A percentile compares a stretch with the other conserved stretches of the same genome.
Conservation (phyloP, 352 stramenopile species). For the Globisporangium emineosum region DNA sequence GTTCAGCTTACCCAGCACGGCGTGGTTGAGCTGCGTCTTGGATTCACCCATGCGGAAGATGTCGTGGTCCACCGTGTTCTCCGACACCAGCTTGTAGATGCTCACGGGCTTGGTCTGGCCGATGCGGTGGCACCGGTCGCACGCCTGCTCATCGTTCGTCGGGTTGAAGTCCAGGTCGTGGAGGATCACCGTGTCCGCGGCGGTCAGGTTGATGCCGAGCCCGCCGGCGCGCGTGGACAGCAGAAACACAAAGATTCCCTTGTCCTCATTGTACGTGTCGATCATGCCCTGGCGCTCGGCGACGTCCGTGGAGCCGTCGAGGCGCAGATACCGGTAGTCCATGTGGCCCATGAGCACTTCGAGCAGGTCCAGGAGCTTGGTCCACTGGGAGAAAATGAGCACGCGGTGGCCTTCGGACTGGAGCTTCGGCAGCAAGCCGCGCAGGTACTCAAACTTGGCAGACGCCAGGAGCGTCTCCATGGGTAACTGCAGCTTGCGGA, state of each 20-base stretch:
- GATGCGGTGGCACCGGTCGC: slow-evolving; percentile 89
- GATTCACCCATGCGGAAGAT: slow-evolving; percentile 85
- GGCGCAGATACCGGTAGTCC: slow-evolving; percentile 69
- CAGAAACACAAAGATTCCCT: slow-evolving; percentile 95
- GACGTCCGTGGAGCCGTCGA: slow-evolving; percentile 80
- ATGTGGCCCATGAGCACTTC: slow-evolving; percentile 81
- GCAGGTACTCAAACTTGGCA: slow-evolving; percentile 93
- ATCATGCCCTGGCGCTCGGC: slow-evolving; percentile 76
- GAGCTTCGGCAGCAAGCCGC: slow-evolving; percentile 86
- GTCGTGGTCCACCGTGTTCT: slow-evolving; percentile 90
- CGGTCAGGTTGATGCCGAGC: slow-evolving; percentile 97
- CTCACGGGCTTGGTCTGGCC: slow-evolving; percentile 86
- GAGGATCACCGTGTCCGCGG: slow-evolving; percentile 87
- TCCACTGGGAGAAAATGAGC: slow-evolving; percentile 98
- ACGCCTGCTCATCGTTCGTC: slow-evolving; percentile 82
- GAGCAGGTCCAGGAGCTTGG: slow-evolving; percentile 93
- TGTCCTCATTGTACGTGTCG: slow-evolving; percentile 88
- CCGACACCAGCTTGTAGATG: slow-evolving; percentile 92
- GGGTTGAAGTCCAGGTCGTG: slow-evolving; percentile 89
- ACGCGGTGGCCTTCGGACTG: slow-evolving; percentile 89
- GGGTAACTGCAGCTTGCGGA: slow-evolving; percentile 84
- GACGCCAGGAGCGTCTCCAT: slow-evolving; percentile 90
- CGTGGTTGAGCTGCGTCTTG: slow-evolving; percentile 87
- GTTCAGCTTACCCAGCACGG: slow-evolving; percentile 82
- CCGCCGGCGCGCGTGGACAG: slow-evolving; percentile 96